Evolutionary conservation across 768 basidiomycete species (phyloP).

Genomic region (Sarcomyxa edulis): DNA sequence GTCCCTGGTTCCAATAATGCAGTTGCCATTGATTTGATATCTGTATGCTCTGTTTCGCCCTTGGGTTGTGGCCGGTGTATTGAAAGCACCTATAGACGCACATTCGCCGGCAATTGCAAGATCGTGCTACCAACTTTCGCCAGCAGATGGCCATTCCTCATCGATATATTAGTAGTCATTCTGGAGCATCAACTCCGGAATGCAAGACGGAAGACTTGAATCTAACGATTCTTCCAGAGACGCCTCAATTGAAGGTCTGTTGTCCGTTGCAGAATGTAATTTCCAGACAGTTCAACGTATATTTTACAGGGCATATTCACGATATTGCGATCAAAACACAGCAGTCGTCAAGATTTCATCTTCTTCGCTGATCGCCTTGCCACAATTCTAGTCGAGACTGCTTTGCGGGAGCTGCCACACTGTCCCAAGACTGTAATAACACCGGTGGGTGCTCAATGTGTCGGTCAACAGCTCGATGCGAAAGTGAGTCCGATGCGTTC

Average conservation of each 20-base stretch:
- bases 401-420: constrained; percentile 80
- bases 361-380: constrained; percentile 89
- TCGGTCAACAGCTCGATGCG: constrained; percentile 60
- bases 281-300: neutral
- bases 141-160: constrained; percentile 62
- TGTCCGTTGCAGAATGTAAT: neutral
- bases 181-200: constrained; percentile 32
- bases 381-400: constrained; percentile 79
- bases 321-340: constrained; percentile 68
- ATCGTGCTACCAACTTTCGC: constrained; percentile 70
- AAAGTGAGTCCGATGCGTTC: constrained; percentile 33
- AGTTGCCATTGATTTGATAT: constrained; percentile 90
- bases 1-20: constrained; percentile 91
- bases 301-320: constrained; percentile 79
- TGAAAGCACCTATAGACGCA: too few species aligned
- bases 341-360: constrained; percentile 80
- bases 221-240: constrained; percentile 67
- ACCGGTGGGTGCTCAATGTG: constrained; percentile 49
- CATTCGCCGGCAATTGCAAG: constrained; percentile 76
- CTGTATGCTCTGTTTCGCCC: too few species aligned
- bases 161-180: constrained; percentile 25
- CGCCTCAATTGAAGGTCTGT: constrained; percentile 72
- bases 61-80: too few species aligned
- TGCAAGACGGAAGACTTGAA: constrained; percentile 39
- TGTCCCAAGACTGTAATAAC: constrained; percentile 55